phyloP scores from a whole-genome alignment of 129 eudicot species.

The Erigeron canadensis region DNA sequence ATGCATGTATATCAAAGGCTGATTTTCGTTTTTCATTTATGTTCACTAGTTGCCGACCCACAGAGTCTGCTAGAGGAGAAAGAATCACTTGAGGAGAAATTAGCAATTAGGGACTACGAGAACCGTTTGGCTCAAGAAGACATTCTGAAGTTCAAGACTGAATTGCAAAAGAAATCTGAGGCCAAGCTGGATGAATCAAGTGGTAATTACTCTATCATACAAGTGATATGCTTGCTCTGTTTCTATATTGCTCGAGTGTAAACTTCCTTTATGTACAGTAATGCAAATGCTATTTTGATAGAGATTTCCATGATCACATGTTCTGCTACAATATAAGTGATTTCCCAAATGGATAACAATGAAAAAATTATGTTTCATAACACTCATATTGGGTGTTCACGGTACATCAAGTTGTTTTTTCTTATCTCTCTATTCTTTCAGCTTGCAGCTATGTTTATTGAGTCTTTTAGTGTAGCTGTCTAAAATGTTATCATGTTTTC shows the following conservation, averaged over 20 bases:
- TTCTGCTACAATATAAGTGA: neutral
- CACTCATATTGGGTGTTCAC: conserved; percentile 5
- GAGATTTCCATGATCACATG: neutral
- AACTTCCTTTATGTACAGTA: conserved; percentile 17
- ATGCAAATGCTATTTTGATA: conserved; percentile 7
- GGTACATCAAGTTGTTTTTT: conserved; percentile 9
- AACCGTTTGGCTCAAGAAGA: conserved; percentile 95
- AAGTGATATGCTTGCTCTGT: conserved; percentile 13
- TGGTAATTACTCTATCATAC: conserved; percentile 43
- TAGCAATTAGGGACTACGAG: conserved; percentile 88
- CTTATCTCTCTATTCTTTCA: neutral
- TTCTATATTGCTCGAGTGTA: conserved; percentile 8
- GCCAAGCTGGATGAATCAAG: conserved; percentile 38
- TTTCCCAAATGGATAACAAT: neutral
- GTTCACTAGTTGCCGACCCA: conserved; percentile 86
- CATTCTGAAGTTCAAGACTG: conserved; percentile 59
- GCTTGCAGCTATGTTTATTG: conserved; percentile 11
- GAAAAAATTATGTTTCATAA: conserved; percentile 7
- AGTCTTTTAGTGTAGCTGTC: conserved; percentile 3
- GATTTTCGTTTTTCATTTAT: conserved; percentile 29
- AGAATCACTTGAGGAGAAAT: conserved; percentile 80
- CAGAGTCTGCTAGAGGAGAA: conserved; percentile 90
- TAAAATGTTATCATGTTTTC: neutral
- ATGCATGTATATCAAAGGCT: conserved; percentile 24
- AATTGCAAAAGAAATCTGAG: conserved; percentile 65